Evolutionary conservation across 208 protist species (phyloP).

Genomic region (Leishmania tropica): DNA sequence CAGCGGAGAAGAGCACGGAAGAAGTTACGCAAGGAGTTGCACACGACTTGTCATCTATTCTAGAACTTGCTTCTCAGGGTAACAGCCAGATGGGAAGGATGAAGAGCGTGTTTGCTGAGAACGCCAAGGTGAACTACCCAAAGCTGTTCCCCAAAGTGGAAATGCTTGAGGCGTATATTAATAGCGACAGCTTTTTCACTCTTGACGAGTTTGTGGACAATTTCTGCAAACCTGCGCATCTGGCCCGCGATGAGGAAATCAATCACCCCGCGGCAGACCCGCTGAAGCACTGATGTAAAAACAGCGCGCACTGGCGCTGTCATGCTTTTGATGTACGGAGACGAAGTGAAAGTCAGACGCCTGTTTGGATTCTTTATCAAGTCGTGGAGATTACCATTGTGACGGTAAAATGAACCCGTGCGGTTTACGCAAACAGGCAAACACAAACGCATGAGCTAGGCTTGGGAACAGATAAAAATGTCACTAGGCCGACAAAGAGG

Average conservation of each 20-base stretch:
- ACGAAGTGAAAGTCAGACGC: neutral
- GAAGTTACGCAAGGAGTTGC: constrained; percentile 51
- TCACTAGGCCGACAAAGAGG: neutral
- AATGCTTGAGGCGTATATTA: constrained; percentile 51
- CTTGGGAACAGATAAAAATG: neutral
- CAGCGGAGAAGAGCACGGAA: constrained; percentile 48
- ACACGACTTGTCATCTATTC: constrained; percentile 50
- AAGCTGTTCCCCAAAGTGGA: constrained; percentile 69
- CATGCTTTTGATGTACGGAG: neutral
- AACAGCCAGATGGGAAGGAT: constrained; percentile 20
- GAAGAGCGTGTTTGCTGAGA: constrained; percentile 56
- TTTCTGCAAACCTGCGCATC: constrained; percentile 56
- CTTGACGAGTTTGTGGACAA: constrained; percentile 64
- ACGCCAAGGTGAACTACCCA: constrained; percentile 66
- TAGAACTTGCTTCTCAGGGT: constrained; percentile 41
- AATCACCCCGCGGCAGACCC: constrained; percentile 77
- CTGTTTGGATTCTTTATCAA: neutral
- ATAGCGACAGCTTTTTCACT: constrained; percentile 58
- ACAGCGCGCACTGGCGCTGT: neutral
- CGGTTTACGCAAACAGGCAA: neutral
- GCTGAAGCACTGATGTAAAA: constrained; percentile 68
- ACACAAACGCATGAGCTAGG: neutral
- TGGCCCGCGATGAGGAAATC: constrained; percentile 69
- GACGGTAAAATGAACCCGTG: neutral
- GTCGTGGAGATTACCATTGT: neutral